Percentiles rank a stretch among this genome's conserved stretches.
Conservation (phyloP, 352 stramenopile genomes). For the Phytophthora megakarya region DNA sequence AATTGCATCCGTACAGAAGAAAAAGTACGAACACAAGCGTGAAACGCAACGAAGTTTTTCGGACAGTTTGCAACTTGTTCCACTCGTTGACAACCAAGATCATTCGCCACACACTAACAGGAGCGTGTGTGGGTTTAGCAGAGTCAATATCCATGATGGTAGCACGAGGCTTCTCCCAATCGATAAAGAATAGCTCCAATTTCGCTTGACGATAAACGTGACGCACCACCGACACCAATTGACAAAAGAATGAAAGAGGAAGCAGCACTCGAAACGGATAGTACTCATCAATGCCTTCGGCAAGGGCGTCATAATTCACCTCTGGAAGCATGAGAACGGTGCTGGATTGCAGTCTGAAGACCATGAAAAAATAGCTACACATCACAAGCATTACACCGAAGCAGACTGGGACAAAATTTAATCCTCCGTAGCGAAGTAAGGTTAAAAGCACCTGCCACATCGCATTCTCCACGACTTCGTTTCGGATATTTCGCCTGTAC, state of each 20-base stretch:
- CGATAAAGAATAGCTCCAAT: slow-evolving; percentile 91
- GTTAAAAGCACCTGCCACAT: slow-evolving; percentile 55
- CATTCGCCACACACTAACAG: slow-evolving; percentile 93
- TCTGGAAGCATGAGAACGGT: slow-evolving; percentile 91
- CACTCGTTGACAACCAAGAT: slow-evolving; percentile 95
- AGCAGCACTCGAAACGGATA: slow-evolving; percentile 86
- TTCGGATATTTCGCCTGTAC: slow-evolving; percentile 78
- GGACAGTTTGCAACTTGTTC: slow-evolving; percentile 88
- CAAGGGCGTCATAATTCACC: slow-evolving; percentile 51
- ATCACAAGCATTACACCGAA: slow-evolving; percentile 78
- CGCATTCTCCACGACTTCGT: slow-evolving; percentile 60
- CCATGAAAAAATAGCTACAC: slow-evolving; percentile 91
- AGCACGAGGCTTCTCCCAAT: slow-evolving; percentile 92
- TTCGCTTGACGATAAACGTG: slow-evolving; percentile 82
- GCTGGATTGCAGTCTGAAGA: slow-evolving; percentile 92
- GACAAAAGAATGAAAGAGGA: slow-evolving; percentile 80
- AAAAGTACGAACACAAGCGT: slow-evolving; percentile 88
- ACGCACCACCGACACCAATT: slow-evolving; percentile 74
- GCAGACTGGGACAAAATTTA: slow-evolving; percentile 46
- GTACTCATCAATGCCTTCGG: slow-evolving; percentile 81
- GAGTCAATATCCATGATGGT: slow-evolving; percentile 67
- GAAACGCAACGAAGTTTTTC: slow-evolving; percentile 81
- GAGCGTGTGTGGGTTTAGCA: slow-evolving; percentile 44
- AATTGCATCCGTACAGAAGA: slow-evolving; percentile 81
- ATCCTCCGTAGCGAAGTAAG: slow-evolving; percentile 43